Evolutionary conservation across 2,329 filamentous ascomycete species (phyloP).

Genomic region (Fusarium secorum): DNA sequence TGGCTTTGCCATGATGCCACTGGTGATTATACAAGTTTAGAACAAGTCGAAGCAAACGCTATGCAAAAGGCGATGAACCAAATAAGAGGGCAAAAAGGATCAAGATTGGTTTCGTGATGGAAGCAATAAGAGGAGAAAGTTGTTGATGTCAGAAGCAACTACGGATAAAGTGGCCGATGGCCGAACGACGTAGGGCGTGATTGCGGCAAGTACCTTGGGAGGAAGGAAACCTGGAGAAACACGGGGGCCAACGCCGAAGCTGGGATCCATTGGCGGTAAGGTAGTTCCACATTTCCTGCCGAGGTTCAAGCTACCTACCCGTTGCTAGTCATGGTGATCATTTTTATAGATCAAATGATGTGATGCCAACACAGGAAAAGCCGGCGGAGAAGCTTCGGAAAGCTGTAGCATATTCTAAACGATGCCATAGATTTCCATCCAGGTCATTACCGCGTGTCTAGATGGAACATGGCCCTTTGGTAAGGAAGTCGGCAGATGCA

Average conservation of each 20-base stretch:
- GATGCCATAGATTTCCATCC: conserved; percentile 1
- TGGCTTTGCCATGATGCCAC: conserved; percentile 49
- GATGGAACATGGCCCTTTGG: not conserved
- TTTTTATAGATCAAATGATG: not conserved
- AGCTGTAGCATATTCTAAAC: conserved; percentile 25
- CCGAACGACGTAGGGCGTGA: conserved; percentile 17
- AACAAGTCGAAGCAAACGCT: conserved; percentile 10
- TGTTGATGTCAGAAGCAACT: conserved; percentile 39
- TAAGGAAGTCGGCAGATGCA: conserved; percentile 5
- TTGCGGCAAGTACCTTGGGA: conserved; percentile 1
- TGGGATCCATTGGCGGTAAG: conserved; percentile 24
- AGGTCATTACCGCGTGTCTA: not conserved
- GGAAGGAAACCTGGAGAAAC: conserved; percentile 42
- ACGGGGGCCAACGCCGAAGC: conserved; percentile 41
- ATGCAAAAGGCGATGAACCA: conserved; percentile 2
- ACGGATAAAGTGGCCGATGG: conserved; percentile 23
- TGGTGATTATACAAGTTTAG: not conserved
- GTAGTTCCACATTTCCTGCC: conserved; percentile 36
- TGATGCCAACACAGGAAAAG: conserved; percentile 5
- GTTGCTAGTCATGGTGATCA: conserved; percentile 6
- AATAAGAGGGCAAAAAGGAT: not conserved
- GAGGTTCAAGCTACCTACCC: conserved; percentile 31
- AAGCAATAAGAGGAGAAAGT: conserved; percentile 10
- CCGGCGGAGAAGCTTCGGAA: conserved; percentile 13
- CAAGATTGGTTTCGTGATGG: conserved; percentile 1